Percentiles rank a stretch among this genome's conserved stretches.
Conservation (phyloP, 768 basidiomycete genomes). For the Leccinellum albellum region DNA sequence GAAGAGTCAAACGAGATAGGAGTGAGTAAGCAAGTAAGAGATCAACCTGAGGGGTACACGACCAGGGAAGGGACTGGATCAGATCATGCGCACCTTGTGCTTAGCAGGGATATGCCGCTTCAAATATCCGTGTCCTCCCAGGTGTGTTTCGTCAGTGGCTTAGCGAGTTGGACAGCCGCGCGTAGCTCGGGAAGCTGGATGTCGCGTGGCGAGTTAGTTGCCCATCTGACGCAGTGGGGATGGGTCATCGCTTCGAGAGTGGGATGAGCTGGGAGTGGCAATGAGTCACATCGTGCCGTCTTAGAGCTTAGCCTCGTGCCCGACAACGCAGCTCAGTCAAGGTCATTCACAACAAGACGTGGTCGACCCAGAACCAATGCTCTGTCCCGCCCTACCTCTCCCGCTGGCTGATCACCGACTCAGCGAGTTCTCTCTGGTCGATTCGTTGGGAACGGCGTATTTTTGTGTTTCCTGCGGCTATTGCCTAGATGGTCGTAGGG, state of each 20-base stretch:
- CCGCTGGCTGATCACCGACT: conserved; percentile 35
- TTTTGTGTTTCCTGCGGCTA: too few relatives aligned
- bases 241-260: conserved; percentile 63
- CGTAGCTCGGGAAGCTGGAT: conserved; percentile 63
- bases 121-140: conserved; percentile 68
- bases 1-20: too few relatives aligned
- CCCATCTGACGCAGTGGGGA: conserved; percentile 79
- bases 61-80: too few relatives aligned
- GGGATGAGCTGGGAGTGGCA: background rate
- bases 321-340: conserved; percentile 16
- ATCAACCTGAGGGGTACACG: too few relatives aligned
- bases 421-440: too few relatives aligned
- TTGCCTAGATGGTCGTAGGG: too few relatives aligned
- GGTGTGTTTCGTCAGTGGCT: conserved; percentile 83
- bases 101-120: conserved; percentile 69
- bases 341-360: too few relatives aligned
- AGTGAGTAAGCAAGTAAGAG: too few relatives aligned
- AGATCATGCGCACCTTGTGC: conserved; percentile 45
- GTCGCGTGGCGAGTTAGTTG: conserved; percentile 69
- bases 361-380: conserved; percentile 56
- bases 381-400: conserved; percentile 62
- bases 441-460: too few relatives aligned
- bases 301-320: conserved; percentile 46
- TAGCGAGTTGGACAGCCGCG: conserved; percentile 62
- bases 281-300: conserved; percentile 47